Evolutionary conservation across 768 basidiomycete genomes (phyloP), one percentile per base, ranked within the genome.

Genomic region (Phlebiopsis gigantea): DNA sequence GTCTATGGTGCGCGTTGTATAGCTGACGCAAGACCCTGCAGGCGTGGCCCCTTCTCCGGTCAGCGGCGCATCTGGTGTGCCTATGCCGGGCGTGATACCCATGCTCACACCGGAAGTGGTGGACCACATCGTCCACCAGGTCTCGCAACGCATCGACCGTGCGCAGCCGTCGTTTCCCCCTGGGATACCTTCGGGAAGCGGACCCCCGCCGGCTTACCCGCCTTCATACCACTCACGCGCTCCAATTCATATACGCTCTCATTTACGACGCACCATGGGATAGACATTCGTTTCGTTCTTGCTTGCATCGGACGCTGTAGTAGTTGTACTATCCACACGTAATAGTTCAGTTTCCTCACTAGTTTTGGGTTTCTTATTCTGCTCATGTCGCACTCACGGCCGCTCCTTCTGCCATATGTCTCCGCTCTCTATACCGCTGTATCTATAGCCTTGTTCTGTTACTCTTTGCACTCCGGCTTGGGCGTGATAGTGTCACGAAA

Each of bases 61-160:
- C 31, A 24, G 7, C 6, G 29, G 15, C 31, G 50, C 19, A n/a
- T n/a, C 34, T 6, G 46, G 25, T 17, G 26, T 14, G 25, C 46
- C 46, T 19, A 25, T 19, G 19, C 25, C 50, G 31, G 30, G 28
- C 28, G 26, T 39, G n/a, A n/a, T n/a, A n/a, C n/a, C n/a, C 14
- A 29, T 46, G 6, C 28, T 49, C 4, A 22, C 46, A 6, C 2
- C 46, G 8, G 55, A 56, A 21, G 31, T 49, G 8, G 55, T 56
- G 21, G 55, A 56, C 30, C 55, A 49, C 34, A 22, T 56, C 15
- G 25, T 31, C 29, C 55, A 56, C 19, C 42, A 50, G 34, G 19
- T 56, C 25, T 45, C 55, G 9, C 55, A 42, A 26, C 55, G 55
- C 24, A 56, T 56, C 29, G 55, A 56, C 42, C 55, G 47, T 25